phyloP scores from a whole-genome alignment of 331 rosid genomes.

The Acacia concinna region DNA sequence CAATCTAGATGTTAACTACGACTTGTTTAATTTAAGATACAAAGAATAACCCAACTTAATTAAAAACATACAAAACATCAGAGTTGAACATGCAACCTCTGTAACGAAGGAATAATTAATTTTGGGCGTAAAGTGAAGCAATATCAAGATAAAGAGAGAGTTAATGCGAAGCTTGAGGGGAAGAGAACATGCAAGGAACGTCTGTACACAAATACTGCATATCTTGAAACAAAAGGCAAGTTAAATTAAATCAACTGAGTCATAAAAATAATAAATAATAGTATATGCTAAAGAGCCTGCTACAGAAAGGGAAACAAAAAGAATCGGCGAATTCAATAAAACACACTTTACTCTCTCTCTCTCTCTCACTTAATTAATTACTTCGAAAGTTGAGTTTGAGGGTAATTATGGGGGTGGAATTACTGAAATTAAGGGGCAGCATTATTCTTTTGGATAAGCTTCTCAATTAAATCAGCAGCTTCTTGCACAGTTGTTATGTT shows the following conservation, averaged over 20 bases:
- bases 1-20: not conserved
- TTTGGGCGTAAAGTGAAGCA: not conserved
- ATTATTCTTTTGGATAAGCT: constrained; percentile 58
- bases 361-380: no score
- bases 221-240: not conserved
- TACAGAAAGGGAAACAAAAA: not conserved
- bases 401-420: no score
- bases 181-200: not conserved
- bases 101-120: not conserved
- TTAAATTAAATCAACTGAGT: not conserved
- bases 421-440: constrained; percentile 20
- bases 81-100: not conserved
- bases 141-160: not conserved
- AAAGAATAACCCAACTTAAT: not conserved
- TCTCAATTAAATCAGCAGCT: constrained; percentile 87
- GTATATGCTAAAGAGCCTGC: not conserved
- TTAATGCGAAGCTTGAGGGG: not conserved
- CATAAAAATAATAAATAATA: not conserved
- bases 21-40: not conserved
- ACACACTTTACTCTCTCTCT: not conserved
- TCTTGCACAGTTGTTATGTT: constrained; percentile 70
- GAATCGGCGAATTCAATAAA: not conserved
- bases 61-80: not conserved
- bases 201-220: not conserved
- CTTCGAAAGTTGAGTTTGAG: not conserved